phyloP scores from a whole-genome alignment of 1,284 basidiomycete species.

The Ceratobasidium theobromae region DNA sequence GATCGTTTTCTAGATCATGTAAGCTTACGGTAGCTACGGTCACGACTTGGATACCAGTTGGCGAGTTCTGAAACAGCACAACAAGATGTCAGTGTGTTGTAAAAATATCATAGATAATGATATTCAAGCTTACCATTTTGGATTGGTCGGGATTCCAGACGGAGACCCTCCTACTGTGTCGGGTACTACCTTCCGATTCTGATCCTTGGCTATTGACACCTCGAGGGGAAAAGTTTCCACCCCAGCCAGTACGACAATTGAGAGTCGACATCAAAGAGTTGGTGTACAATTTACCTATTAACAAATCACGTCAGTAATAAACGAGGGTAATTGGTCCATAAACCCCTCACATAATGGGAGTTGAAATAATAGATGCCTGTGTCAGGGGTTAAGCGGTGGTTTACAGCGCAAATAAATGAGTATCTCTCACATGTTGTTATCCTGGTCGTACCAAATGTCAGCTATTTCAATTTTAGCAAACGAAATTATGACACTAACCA shows the following conservation, averaged over 20 bases:
- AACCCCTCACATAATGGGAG: constrained; percentile 3
- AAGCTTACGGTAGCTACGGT: constrained; percentile 16
- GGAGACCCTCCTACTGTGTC: not conserved
- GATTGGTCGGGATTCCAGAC: not conserved
- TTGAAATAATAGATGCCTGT: constrained; percentile 24
- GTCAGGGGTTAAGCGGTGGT: not conserved
- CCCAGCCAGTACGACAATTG: constrained; percentile 13
- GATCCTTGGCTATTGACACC: too few species aligned
- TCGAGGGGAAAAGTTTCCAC: constrained; percentile 9
- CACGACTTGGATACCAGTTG: not conserved
- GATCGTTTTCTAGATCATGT: not conserved
- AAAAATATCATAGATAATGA: not conserved
- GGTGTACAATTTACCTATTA: constrained; percentile 22
- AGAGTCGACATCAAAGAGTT: constrained; percentile 27
- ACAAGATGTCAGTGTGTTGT: not conserved
- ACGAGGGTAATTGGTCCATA: not conserved
- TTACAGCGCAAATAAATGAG: not conserved
- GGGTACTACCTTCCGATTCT: too few species aligned
- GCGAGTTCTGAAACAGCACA: not conserved
- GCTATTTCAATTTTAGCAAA: not conserved
- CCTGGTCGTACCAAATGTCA: not conserved
- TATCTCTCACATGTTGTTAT: constrained; percentile 19
- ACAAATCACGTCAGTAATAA: not conserved
- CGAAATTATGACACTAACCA: constrained; percentile 40
- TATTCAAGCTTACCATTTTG: constrained; percentile 1